Evolutionary conservation across 768 basidiomycete species (phyloP).

Genomic region (Pholiota conissans): DNA sequence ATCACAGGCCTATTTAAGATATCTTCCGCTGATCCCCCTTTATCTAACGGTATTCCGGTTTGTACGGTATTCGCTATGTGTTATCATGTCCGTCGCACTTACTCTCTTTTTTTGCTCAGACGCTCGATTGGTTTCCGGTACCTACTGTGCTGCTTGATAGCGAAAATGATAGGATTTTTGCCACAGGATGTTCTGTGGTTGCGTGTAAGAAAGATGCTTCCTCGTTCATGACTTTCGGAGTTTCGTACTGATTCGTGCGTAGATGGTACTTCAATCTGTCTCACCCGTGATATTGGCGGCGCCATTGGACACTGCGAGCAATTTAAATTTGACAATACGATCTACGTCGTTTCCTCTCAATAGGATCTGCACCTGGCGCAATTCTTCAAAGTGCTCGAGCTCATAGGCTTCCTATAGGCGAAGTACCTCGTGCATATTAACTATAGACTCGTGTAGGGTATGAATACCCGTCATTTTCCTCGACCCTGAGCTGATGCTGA

Average conservation of each 20-base stretch:
- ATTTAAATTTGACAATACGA: constrained; percentile 86
- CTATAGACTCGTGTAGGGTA: constrained; percentile 89
- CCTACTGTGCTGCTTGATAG: too few species aligned
- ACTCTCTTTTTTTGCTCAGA: too few species aligned
- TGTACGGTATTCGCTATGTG: too few species aligned
- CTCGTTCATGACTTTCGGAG: background rate
- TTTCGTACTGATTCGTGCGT: background rate
- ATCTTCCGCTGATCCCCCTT: too few species aligned
- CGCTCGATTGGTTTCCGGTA: too few species aligned
- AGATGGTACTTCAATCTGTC: constrained; percentile 94
- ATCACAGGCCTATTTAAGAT: too few species aligned
- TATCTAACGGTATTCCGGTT: too few species aligned
- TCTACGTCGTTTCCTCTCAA: constrained; percentile 88
- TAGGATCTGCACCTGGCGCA: constrained; percentile 88
- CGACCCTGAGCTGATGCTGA: constrained; percentile 91
- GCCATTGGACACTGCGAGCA: constrained; percentile 91
- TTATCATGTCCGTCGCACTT: too few species aligned
- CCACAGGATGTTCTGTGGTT: constrained; percentile 88
- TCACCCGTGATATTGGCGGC: constrained; percentile 93
- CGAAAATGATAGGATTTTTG: too few species aligned
- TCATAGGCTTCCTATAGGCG: constrained; percentile 92
- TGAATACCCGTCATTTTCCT: constrained; percentile 97
- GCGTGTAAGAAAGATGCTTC: constrained; percentile 77
- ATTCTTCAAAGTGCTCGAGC: constrained; percentile 89
- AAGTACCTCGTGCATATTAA: constrained; percentile 83